Evolutionary conservation across 495 filamentous ascomycete species (phyloP), one percentile per base, ranked within the genome.

Genomic region (Penicillium antarcticum): DNA sequence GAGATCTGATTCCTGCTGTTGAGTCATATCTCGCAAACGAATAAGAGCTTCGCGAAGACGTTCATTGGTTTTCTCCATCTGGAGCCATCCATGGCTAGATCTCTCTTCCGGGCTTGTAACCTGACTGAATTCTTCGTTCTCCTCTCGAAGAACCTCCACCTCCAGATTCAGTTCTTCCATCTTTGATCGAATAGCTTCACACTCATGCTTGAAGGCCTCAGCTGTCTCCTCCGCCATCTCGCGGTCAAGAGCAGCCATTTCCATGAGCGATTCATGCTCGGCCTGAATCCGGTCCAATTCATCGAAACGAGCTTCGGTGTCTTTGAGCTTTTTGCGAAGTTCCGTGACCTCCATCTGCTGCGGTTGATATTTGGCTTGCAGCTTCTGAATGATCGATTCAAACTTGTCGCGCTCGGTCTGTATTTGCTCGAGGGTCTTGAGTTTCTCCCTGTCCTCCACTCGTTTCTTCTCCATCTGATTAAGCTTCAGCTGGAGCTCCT

Each of bases 201-300:
- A 76, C 66, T 97, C 94, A 2, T 81, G 78, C 63, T 87, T 92
- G 29, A 86, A 75, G 14, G 81, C 80, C 54, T 97, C 94, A 5
- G 88, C 86, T 32, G 83, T 88, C 62, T 97, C 92, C 67, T 97
- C 92, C 2, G 94, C 95, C 91, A 97, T 96, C 67, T 97, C 92
- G 13, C 90, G 79, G 62, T 98, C 94, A 16, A 98, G 73, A 0
- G 87, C 85, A 14, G 89, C 89, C 72, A 95, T 86, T 73, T 98
- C 95, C 69, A 96, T 71, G 13, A 86, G 75, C 5, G 83, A 80
- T 14, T 97, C 94, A 68, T 94, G 83, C 45, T 96, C 91, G 0
- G 85, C 87, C 60, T 92, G 86, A 17, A 87, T 72, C 12, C 77
- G 71, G 53, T 92, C 89, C 9, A 94, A 65, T 42, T 85, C 75